phyloP scores from a whole-genome alignment of 2,329 filamentous ascomycete species.

The Stemphylium vesicarium region DNA sequence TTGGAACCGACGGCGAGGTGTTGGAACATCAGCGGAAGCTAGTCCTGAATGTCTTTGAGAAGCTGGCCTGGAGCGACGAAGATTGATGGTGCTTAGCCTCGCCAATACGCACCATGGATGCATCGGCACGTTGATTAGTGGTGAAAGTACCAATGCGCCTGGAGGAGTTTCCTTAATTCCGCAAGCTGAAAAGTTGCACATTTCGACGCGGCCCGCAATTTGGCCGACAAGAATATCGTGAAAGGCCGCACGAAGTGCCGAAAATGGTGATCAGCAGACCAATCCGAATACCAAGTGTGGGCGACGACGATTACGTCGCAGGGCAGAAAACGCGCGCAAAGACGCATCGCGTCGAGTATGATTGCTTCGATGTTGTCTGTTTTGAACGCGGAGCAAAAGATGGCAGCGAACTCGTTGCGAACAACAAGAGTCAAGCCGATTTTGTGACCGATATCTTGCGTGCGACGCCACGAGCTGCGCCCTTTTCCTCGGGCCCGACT shows the following conservation, averaged over 20 bases:
- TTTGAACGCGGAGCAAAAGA: constrained; percentile 52
- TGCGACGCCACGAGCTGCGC: constrained; percentile 53
- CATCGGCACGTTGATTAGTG: constrained; percentile 61
- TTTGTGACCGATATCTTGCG: constrained; percentile 45
- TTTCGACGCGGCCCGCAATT: constrained; percentile 62
- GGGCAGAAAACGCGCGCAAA: constrained; percentile 61
- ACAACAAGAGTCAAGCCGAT: constrained; percentile 36
- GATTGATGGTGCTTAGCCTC: constrained; percentile 60
- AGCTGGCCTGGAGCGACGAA: constrained; percentile 60
- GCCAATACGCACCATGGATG: constrained; percentile 55
- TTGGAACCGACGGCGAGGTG: constrained; percentile 54
- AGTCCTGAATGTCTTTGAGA: constrained; percentile 64
- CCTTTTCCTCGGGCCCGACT: constrained; percentile 60
- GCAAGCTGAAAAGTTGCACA: constrained; percentile 62
- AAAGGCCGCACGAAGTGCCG: not conserved
- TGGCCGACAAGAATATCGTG: constrained; percentile 56
- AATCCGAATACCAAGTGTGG: not conserved
- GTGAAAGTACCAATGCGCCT: constrained; percentile 65
- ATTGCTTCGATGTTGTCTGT: constrained; percentile 62
- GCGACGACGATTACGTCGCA: constrained; percentile 61
- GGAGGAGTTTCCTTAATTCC: constrained; percentile 61
- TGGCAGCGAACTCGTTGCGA: constrained; percentile 46
- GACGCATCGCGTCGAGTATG: constrained; percentile 65
- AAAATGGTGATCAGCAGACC: not conserved
- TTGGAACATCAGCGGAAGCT: constrained; percentile 62